Base-by-base conservation (phyloP, 108 stramenopile genomes). In the Cyclotella atomus region DNA sequence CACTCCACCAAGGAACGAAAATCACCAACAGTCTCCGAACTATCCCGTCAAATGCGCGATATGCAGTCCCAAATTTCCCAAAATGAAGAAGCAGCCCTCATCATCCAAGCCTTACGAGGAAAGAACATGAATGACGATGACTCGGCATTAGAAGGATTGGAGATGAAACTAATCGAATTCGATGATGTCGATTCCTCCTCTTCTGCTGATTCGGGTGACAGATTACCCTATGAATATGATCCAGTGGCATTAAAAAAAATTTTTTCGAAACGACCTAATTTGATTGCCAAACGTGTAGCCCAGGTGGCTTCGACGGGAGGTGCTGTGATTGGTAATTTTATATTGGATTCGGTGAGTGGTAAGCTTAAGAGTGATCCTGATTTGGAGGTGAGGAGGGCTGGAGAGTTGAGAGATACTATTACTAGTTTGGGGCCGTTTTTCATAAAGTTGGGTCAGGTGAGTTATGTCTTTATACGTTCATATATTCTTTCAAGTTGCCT, bases 61-160 rank as follows among this genome's bases (percentile, higher is more conserved):
- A 78, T 78, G 77, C 77, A 71, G 60, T 65, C 77, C 8, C 77
- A 78, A 65, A 65, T 78, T 25, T 71, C 82, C 49, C 76, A 86
- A 50, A 84, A 91, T 65, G 90, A 91, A 68, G 89, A 90, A 20
- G 87, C 88, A 7, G 45, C 82, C 17, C 52, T 91, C 16, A 75
- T 94, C 46, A 88, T 94, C 81, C 88, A 94, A 67, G 95, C 86
- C 8, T 41, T 97, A 1, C 80, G 97, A 2, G 96, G 96, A 12
- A 73, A 83, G 47, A 89, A 87, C 64, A 77, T 97, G 68, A 97
- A 96, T 80, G 96, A 97, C 82, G 95, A 95, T 67, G 96, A 96
- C 66, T 10, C 64, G 16, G 82, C 84, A 17, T 78, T 86, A 24
- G 86, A 70, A 24, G 94, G 94, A 43, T 59, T 93, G 53, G 68